phyloP scores from a whole-genome alignment of 306 rosid genomes.

The Dryas octopetala region DNA sequence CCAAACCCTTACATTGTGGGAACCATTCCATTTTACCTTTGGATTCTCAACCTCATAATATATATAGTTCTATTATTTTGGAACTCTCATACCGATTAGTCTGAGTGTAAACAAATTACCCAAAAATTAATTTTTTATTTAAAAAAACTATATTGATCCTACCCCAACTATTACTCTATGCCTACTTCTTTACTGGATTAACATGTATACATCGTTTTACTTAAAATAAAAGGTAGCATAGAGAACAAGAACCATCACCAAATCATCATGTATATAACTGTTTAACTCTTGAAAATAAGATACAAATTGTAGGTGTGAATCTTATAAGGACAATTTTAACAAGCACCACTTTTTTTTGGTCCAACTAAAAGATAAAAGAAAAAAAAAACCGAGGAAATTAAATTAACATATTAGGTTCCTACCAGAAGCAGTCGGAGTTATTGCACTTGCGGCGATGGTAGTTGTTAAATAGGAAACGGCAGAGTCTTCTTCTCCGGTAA shows the following conservation, averaged over 20 bases:
- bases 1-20: constrained; percentile 11
- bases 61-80: background rate
- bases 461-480: constrained; percentile 32
- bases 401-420: constrained; percentile 2
- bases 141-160: too few relatives aligned
- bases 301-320: constrained; percentile 1
- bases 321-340: background rate
- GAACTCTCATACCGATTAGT: constrained; percentile 1
- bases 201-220: too few relatives aligned
- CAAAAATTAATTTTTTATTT: background rate
- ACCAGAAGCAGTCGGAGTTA: constrained; percentile 47
- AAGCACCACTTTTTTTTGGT: background rate
- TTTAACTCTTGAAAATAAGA: constrained; percentile 9
- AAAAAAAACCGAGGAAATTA: background rate
- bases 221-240: background rate
- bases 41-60: constrained; percentile 31
- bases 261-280: constrained; percentile 4
- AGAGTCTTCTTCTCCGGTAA: constrained; percentile 58
- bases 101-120: background rate
- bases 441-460: constrained; percentile 26
- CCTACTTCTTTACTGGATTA: too few relatives aligned
- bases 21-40: constrained; percentile 22
- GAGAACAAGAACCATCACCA: background rate
- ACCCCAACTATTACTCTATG: too few relatives aligned
- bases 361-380: background rate